Base-by-base conservation (phyloP, 73 alveolate species). In the Uronychia setigera region DNA sequence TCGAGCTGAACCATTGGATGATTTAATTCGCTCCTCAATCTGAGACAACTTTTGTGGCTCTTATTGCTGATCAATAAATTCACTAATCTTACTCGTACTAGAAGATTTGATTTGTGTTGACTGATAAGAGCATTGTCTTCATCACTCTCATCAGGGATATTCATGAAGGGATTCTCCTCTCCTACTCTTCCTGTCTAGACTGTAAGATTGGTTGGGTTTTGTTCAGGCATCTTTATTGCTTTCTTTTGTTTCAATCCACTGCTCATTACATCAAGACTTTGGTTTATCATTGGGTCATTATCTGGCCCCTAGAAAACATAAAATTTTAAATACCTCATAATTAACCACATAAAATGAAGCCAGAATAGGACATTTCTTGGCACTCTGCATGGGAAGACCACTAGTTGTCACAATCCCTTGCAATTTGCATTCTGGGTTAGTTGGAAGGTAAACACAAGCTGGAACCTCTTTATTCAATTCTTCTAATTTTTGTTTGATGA, bases 331-430 rank as follows among this genome's bases (percentile, higher is more conserved):
- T 67, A 25, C 79, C 79, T 67, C 79, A 79, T 94, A 97, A 80
- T 97, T 98, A 25, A 88, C 93, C 26, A 98, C 97, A 77, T 93
- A 92, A 81, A 97, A 97, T 1, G 98, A 87, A 13, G 96, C 98
- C 31, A 96, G 80, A 84, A 97, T 95, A 0, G 99, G 99, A 31
- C 97, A 97, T 80, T 97, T 96, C 58, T 98, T 98, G 29, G 99
- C 99, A 83, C 98, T 93, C 80, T 97, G 92, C 98, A 97, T 95
- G 27, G 99, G 98, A 34, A 96, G 94, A 0, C 99, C 98, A 35
- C 96, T 89, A 33, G 95, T 87, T 74, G 98, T 93, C 60, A 96
- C 94, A 19, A 97, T 97, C n/a, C 97, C 94, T 0, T 96, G 91
- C 59, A 97, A 94, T 67, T 93, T 89, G 85, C 93, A 97, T 33